A percentile compares a stretch with the other conserved stretches of the same genome.
These are phyloP conservation scores for Physcomitrellopsis africana DNA, from an alignment of 225 moss, liverwort and hornwort species.

Conservation along the genomic window DNA sequence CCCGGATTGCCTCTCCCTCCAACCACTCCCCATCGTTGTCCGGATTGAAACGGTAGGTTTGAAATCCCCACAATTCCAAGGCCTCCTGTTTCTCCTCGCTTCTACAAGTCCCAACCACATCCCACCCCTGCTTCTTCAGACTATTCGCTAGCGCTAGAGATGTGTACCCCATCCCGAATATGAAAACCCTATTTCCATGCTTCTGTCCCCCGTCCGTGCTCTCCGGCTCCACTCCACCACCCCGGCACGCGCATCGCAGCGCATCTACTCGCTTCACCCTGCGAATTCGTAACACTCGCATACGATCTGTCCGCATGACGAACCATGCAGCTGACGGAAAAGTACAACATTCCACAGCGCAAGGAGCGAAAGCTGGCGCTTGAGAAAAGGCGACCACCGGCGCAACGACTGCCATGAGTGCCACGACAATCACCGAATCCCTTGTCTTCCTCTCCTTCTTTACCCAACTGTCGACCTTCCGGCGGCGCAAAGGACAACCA, in stretches of 20 bases:
- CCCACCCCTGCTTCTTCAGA: conserved; percentile 68
- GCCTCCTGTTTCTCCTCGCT: conserved; percentile 52
- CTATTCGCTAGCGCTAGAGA: conserved; percentile 60
- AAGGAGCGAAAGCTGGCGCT: not conserved
- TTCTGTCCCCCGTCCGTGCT: not conserved
- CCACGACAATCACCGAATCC: not conserved
- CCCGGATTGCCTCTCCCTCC: conserved; percentile 41
- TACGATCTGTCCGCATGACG: not conserved
- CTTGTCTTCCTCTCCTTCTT: not conserved
- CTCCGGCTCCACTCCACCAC: not conserved
- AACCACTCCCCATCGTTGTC: conserved; percentile 56
- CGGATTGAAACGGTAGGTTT: conserved; percentile 54
- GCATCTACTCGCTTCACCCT: not conserved
- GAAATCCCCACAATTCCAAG: conserved; percentile 56
- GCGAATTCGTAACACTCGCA: not conserved
- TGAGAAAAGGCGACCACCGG: not conserved
- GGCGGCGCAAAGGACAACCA: not conserved
- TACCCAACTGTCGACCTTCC: not conserved
- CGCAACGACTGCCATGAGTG: conserved; percentile 8
- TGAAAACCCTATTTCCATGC: conserved; percentile 50
- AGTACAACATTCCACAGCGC: not conserved
- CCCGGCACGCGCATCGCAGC: not conserved
- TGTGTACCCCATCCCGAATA: conserved; percentile 89
- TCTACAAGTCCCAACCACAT: conserved; percentile 77
- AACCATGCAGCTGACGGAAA: not conserved